Base-by-base conservation (phyloP, 169 alveolate genomes). In the Cryptosporidium ubiquitum region DNA sequence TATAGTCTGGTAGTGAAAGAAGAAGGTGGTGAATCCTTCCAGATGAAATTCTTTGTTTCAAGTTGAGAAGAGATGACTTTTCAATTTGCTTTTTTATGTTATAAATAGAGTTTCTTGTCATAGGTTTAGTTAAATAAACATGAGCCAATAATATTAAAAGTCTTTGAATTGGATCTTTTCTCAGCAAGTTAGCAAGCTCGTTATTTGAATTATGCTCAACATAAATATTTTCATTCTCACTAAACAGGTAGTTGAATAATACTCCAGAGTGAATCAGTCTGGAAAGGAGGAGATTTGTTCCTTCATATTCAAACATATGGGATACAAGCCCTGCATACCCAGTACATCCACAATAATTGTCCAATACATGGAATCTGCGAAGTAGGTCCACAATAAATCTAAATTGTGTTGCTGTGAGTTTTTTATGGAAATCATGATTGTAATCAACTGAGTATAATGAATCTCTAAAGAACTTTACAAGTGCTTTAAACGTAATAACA, bases 291-390 rank as follows among this genome's bases (percentile, higher is more conserved):
- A 79, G 61, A 61, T 79, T 79, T 39, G 89, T 79, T 18, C 89
- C 89, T 20, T 79, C 89, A 29, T 29, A 79, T 40, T 79, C 89
- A 40, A 79, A 79, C 89, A 79, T 79, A 20, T 79, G 89, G 18
- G 89, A 79, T 20, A 79, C 69, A 12, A 79, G 40, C 0, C 89
- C 89, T 42, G 89, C 73, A 42, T 79, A 79, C 20, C 89, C 89
- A 42, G 89, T 79, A 33, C 89, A 79, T 64, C 66, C 75, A 39
- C 89, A 58, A 31, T 44, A 64, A 7, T 44, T 64, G 61, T 79
- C 75, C 52, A 79, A 79, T 31, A 79, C 89, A 12, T 79, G 89
- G 18, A 64, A 79, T 79, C 89, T 58, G 20, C 75, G 60, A 14
- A 79, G 44, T 3, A 79, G 52, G 20, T 79, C 89, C 23, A 79